Evolutionary conservation across 2,329 filamentous ascomycete genomes (phyloP).

Genomic region (Pseudocercospora vitis): DNA sequence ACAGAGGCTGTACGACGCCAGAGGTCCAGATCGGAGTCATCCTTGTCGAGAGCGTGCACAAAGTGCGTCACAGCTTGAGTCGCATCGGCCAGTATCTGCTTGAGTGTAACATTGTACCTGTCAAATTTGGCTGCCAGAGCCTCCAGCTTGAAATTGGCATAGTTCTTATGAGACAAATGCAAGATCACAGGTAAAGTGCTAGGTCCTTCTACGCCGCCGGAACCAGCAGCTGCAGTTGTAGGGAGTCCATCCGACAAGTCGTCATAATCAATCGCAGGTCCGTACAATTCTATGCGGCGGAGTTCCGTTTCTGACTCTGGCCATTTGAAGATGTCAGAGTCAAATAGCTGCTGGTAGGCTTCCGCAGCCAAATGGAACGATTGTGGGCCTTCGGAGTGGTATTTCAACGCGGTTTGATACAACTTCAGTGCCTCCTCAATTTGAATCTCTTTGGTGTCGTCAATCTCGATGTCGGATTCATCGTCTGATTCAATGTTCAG

Average conservation of each 20-base stretch:
- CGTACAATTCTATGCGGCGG: slow-evolving; percentile 63
- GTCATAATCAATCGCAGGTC: slow-evolving; percentile 45
- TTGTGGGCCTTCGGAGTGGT: slow-evolving; percentile 80
- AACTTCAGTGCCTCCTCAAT: slow-evolving; percentile 95
- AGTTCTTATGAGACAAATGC: slow-evolving; percentile 92
- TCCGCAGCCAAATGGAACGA: slow-evolving; percentile 73
- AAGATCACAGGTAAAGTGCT: slow-evolving; percentile 85
- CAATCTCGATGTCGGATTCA: slow-evolving; percentile 83
- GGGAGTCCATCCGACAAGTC: slow-evolving; percentile 33
- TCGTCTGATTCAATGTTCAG: slow-evolving; percentile 95
- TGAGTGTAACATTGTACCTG: slow-evolving; percentile 28
- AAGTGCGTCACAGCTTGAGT: slow-evolving; percentile 55
- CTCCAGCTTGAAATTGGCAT: slow-evolving; percentile 89
- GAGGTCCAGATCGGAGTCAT: slow-evolving; percentile 63
- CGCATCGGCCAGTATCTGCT: slow-evolving; percentile 38
- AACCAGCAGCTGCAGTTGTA: slow-evolving; percentile 43
- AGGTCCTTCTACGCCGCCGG: slow-evolving; percentile 68
- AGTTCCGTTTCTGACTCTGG: slow-evolving; percentile 85
- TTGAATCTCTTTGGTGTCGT: slow-evolving; percentile 93
- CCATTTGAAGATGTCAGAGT: slow-evolving; percentile 91
- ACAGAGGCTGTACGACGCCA: slow-evolving; percentile 63
- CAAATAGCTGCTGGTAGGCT: slow-evolving; percentile 82
- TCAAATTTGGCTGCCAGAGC: slow-evolving; percentile 32
- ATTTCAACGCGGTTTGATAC: slow-evolving; percentile 86
- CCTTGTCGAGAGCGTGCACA: slow-evolving; percentile 62